Evolutionary conservation across 1,284 basidiomycete species (phyloP), one percentile per base, ranked within the genome.

Genomic region (Cutaneotrichosporon spelunceum): DNA sequence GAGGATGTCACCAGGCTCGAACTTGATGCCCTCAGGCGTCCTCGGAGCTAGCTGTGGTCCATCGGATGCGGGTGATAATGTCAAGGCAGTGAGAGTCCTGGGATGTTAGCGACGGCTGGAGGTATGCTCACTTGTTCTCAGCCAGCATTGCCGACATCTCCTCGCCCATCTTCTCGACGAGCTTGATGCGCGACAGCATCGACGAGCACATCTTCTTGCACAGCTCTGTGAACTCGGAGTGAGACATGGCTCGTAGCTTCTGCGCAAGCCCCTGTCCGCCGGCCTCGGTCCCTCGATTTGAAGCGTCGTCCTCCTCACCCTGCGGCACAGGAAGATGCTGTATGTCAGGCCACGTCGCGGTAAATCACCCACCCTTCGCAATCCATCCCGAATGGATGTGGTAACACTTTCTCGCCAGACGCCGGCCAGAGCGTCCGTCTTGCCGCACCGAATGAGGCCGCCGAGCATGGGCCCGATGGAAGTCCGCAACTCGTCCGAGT

Each of bases 331-430:
- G 72, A 16, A 75, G 61, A 61, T 75, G 71, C 72, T 77, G 62
- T 19, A 14, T 13, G 26, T 27, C 26, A 29, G 26, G 9, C 34
- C 6, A 21, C 14, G 52, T 42, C 30, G 19, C 14, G 19, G 21
- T 13, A 6, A 6, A 4, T 23, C 23, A 65, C 74, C 57, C 33
- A 78, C 78, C 65, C 78, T 75, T 64, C 78, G 47, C 36, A 63
- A 27, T 4, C 86, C 82, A 16, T 83, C 83, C 62, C 84, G 81
- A 24, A 94, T 82, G 61, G 89, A 86, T 11, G 79, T 79, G 61
- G 92, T 80, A 11, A 88, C 88, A 1, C 85, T 84, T 50, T 90
- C 87, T 66, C 89, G 82, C 89, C 93, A 98, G 14, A 87, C 85
- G 2, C 83, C 69, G 16, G 88, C 81, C 0, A 89, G 85, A 54